Evolutionary conservation across 371 early-diverging fungal species (phyloP), one percentile per base, ranked within the genome.

Genomic region (Rhizomucor pusillus): DNA sequence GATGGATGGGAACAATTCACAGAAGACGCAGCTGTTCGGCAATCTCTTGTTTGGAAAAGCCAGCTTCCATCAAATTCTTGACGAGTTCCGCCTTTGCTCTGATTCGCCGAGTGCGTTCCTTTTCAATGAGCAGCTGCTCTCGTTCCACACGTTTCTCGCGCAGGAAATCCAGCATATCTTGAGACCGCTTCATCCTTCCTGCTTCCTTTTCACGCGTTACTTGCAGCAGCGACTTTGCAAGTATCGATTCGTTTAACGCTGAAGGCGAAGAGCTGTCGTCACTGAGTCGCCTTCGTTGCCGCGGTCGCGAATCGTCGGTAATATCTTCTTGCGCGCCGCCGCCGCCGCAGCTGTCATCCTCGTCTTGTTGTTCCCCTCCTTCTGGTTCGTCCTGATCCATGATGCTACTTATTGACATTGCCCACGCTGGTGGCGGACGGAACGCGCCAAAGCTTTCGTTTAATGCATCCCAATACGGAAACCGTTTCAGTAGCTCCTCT

Each of bases 401-500:
- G 10, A 75, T 71, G 47, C 67, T 69, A 12, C 68, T 63, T 23
- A 75, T 71, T 1, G 76, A 69, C 76, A 75, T 75, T 14, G 76
- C 70, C 20, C 48, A 39, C 2, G 45, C 22, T 13, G 13, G 53
- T 49, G 43, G 60, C 39, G 18, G 54, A 34, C 18, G 53, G 19
- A 25, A 19, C 25, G 24, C 62, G 39, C 55, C 47, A 50, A 75
- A 75, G 16, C 66, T 67, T 46, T 62, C 70, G 55, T 71, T 61
- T 16, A 75, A 53, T 11, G 69, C 65, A 51, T 75, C 76, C 76
- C 76, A 75, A 50, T 75, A 75, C n/a, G 76, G 76, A 57, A 75
- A 75, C 39, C 76, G 57, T 50, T 69, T 67, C 35, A 75, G 43
- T 10, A 75, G 54, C 60, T 75, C 76, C 51, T 75, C 75, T 74